These are phyloP conservation scores for Scortechinia acanthostroma DNA, from an alignment of 2,329 filamentous ascomycete species.

Conservation along the genomic window DNA sequence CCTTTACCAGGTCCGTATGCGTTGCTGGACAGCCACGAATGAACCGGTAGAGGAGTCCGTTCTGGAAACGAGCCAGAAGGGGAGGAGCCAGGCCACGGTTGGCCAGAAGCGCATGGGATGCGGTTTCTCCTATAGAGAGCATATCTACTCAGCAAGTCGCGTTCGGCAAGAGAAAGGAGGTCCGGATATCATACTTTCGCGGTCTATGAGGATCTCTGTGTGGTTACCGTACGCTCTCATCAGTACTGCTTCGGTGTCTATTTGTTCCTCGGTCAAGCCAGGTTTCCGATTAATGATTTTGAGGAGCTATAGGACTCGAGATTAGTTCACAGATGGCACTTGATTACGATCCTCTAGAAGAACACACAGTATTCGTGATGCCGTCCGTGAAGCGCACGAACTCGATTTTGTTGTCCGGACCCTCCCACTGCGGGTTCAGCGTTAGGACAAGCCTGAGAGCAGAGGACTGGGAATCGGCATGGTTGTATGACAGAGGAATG, in stretches of 20 bases:
- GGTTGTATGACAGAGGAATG: slow-evolving; percentile 49
- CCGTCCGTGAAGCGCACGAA: slow-evolving; percentile 60
- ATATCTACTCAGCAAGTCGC: neutral
- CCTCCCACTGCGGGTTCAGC: slow-evolving; percentile 53
- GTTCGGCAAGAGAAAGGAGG: neutral
- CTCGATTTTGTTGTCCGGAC: slow-evolving; percentile 45
- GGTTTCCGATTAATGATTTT: slow-evolving; percentile 3
- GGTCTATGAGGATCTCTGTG: slow-evolving; percentile 91
- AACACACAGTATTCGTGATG: slow-evolving; percentile 57
- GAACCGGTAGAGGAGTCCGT: slow-evolving; percentile 91
- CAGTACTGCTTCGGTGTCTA: slow-evolving; percentile 79
- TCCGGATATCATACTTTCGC: slow-evolving; percentile 51
- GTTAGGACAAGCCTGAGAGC: slow-evolving; percentile 49
- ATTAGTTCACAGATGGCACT: too few species aligned
- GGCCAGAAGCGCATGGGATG: slow-evolving; percentile 81
- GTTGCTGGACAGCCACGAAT: slow-evolving; percentile 75
- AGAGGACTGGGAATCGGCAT: slow-evolving; percentile 46
- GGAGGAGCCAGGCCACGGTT: slow-evolving; percentile 75
- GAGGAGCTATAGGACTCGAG: neutral
- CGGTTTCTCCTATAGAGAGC: slow-evolving; percentile 33
- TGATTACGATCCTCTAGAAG: neutral
- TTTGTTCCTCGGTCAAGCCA: slow-evolving; percentile 66
- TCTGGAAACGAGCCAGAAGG: slow-evolving; percentile 85
- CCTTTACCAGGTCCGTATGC: slow-evolving; percentile 71
- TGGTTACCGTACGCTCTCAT: slow-evolving; percentile 90